phyloP scores from a whole-genome alignment of 257 asterid species.

The Rhazya stricta region DNA sequence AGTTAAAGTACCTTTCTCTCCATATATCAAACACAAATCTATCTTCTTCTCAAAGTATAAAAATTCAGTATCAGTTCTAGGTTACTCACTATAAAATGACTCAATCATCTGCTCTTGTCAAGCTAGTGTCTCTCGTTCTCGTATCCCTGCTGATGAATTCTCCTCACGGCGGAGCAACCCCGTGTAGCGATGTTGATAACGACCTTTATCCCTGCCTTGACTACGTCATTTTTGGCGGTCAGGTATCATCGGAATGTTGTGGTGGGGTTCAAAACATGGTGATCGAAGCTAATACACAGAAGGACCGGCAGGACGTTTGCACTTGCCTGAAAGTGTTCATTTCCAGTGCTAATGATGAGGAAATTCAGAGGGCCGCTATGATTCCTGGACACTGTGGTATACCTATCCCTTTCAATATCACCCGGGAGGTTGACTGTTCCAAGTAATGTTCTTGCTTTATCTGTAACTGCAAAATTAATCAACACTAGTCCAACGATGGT shows the following conservation, averaged over 20 bases:
- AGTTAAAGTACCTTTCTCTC: background rate
- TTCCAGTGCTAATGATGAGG: background rate
- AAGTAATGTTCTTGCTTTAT: background rate
- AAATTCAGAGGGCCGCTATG: background rate
- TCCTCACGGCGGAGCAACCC: background rate
- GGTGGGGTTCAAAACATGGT: background rate
- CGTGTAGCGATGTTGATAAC: background rate
- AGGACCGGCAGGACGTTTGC: background rate
- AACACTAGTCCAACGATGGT: too few relatives aligned
- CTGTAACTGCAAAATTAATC: too few relatives aligned
- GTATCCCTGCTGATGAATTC: background rate
- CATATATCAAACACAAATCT: background rate
- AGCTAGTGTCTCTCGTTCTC: background rate
- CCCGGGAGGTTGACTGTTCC: conserved; percentile 8
- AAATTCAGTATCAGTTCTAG: background rate
- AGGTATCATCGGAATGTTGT: background rate
- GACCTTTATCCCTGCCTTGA: background rate
- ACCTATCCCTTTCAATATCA: background rate
- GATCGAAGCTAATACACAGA: background rate
- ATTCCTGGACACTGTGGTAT: background rate
- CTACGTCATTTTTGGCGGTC: background rate
- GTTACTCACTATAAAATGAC: background rate
- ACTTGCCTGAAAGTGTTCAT: background rate
- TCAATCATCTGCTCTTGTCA: background rate
- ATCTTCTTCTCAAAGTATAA: background rate